Conservation (phyloP, 148 eudicot genomes). For the Chenopodium formosanum region DNA sequence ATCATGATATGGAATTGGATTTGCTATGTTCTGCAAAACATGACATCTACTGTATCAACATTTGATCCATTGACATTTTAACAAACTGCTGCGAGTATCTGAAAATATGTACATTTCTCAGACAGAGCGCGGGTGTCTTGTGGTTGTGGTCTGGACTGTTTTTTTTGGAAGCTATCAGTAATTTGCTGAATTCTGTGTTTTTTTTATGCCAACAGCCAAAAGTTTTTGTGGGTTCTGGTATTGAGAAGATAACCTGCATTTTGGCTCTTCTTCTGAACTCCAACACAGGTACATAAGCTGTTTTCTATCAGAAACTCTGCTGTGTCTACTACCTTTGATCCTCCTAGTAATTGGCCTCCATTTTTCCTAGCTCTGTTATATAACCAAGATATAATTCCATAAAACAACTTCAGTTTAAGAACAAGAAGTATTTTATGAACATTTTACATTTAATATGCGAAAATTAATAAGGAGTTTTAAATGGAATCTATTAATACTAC, state of each 20-base stretch:
- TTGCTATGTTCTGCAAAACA: slow-evolving; percentile 3
- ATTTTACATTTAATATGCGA: too few relatives aligned
- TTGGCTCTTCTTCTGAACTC: slow-evolving; percentile 62
- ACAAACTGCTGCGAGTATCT: neutral
- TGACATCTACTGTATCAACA: neutral
- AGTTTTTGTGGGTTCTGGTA: slow-evolving; percentile 53
- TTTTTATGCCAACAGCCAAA: slow-evolving; percentile 59
- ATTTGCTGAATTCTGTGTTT: neutral
- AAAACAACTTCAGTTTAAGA: neutral
- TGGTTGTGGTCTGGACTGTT: neutral
- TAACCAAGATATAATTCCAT: neutral
- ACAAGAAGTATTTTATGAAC: too few relatives aligned
- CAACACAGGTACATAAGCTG: slow-evolving; percentile 62
- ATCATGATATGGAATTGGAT: neutral
- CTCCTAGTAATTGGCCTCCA: slow-evolving; percentile 26
- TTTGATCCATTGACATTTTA: neutral
- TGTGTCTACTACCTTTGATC: slow-evolving; percentile 43
- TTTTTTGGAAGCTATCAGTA: neutral
- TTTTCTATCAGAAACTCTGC: slow-evolving; percentile 61
- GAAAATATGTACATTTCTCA: neutral
- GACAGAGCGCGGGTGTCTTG: neutral
- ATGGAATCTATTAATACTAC: too few relatives aligned
- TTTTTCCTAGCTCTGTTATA: slow-evolving; percentile 22
- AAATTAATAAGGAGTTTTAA: too few relatives aligned
- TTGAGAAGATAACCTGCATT: slow-evolving; percentile 63